Conservation (phyloP, 1,284 basidiomycete genomes). For the Microbotryomycetes sp. region DNA sequence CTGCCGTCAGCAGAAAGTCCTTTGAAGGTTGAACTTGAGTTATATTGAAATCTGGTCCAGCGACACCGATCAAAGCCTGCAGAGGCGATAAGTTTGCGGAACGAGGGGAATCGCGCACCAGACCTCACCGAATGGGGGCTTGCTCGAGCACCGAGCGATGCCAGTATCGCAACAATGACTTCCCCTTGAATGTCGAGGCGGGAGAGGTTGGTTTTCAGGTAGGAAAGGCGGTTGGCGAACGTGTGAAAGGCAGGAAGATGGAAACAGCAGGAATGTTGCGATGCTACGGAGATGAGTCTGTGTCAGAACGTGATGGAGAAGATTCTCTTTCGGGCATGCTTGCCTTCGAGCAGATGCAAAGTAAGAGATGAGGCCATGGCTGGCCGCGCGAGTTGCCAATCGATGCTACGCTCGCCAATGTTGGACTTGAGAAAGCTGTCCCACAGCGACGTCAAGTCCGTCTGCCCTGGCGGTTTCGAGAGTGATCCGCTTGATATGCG, state of each 20-base stretch:
- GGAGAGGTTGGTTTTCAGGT: neutral
- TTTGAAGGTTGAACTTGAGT: conserved; percentile 6
- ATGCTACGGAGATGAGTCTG: conserved; percentile 4
- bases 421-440: conserved; percentile 18
- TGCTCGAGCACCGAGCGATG: conserved; percentile 28
- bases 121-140: conserved; percentile 16
- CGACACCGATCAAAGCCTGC: conserved; percentile 23
- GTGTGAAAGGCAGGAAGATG: conserved; percentile 27
- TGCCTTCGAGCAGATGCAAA: conserved; percentile 24
- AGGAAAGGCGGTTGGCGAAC: conserved; percentile 2
- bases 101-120: neutral
- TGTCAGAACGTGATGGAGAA: too few species aligned
- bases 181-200: conserved; percentile 9
- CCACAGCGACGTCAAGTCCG: conserved; percentile 7
- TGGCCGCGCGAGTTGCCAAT: conserved; percentile 26
- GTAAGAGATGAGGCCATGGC: conserved; percentile 24
- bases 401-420: conserved; percentile 16
- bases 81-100: neutral
- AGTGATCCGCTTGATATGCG: too few species aligned
- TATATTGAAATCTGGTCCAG: conserved; percentile 24
- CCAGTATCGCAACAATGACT: conserved; percentile 26
- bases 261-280: conserved; percentile 30
- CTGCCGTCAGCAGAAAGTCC: conserved; percentile 23
- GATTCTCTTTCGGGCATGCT: too few species aligned
- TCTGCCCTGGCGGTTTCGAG: too few species aligned